These are phyloP conservation scores for Arabidopsis arenosa DNA, from an alignment of 345 rosid genomes.

Conservation along the genomic window DNA sequence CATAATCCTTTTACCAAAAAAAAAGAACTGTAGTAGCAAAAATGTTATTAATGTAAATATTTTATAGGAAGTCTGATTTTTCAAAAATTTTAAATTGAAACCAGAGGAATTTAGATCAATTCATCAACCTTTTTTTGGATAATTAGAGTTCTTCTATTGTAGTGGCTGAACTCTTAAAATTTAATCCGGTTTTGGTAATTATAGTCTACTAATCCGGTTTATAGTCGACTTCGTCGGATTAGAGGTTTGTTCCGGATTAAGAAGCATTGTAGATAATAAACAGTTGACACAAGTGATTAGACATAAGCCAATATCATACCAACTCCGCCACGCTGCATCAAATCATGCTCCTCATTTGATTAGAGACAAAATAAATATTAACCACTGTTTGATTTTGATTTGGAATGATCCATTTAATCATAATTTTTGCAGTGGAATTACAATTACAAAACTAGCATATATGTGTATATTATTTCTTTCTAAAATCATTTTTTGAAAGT, in stretches of 20 bases:
- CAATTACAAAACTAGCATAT: not conserved
- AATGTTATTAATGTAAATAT: no score
- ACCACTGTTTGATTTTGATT: slow-evolving; percentile 26
- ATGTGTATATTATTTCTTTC: slow-evolving; percentile 16
- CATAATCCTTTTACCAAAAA: no score
- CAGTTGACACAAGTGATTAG: slow-evolving; percentile 35
- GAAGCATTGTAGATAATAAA: slow-evolving; percentile 22
- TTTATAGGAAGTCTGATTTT: no score
- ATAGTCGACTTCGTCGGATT: not conserved
- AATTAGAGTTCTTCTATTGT: not conserved
- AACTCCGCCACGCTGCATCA: slow-evolving; percentile 44
- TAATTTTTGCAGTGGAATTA: slow-evolving; percentile 21
- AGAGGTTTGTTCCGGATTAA: slow-evolving; percentile 21
- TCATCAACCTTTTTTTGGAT: not conserved
- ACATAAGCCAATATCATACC: slow-evolving; percentile 39
- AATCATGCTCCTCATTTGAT: slow-evolving; percentile 43
- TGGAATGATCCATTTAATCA: slow-evolving; percentile 31
- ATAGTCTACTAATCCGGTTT: not conserved
- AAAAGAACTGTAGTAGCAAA: no score
- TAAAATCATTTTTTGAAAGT: slow-evolving; percentile 8
- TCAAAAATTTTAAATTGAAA: not conserved
- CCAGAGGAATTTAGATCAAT: not conserved
- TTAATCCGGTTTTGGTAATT: no score
- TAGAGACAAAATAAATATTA: slow-evolving; percentile 32
- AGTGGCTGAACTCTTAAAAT: not conserved